A percentile compares a stretch with the other conserved stretches of the same genome.
phyloP scores from a whole-genome alignment of 257 asterid species.

The Solanum boliviense region DNA sequence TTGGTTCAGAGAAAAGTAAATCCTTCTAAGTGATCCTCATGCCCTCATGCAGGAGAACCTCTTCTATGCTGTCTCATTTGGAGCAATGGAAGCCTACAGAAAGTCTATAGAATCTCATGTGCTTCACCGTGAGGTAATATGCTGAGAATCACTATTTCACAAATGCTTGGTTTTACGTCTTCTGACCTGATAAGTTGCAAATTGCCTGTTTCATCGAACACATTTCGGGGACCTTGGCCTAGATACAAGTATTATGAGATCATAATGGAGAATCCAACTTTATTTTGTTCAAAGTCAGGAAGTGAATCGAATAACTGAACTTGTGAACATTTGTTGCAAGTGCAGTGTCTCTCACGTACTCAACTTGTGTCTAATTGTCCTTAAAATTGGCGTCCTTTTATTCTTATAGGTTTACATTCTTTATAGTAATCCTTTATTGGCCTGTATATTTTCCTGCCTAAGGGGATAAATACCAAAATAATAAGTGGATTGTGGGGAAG shows the following conservation, averaged over 20 bases:
- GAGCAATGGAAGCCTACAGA: constrained; percentile 60
- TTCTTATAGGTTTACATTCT: not conserved
- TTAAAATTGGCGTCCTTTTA: not conserved
- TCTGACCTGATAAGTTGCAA: not conserved
- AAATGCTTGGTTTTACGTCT: not conserved
- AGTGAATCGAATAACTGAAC: not conserved
- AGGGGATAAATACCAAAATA: not conserved
- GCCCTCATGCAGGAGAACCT: constrained; percentile 51
- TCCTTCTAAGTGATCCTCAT: not conserved
- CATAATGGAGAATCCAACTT: not conserved
- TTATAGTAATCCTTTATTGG: not conserved
- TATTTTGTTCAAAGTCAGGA: not conserved
- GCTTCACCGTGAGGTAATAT: constrained; percentile 55
- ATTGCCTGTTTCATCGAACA: not conserved
- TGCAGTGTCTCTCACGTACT: not conserved
- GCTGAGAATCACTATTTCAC: not conserved
- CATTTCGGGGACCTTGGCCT: not conserved
- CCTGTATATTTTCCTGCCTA: not conserved
- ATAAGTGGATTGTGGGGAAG: not conserved
- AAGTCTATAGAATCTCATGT: constrained; percentile 52
- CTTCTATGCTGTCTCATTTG: constrained; percentile 57
- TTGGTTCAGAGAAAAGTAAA: not conserved
- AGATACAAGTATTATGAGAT: not conserved
- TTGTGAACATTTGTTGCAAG: not conserved
- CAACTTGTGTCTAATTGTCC: not conserved